These are phyloP conservation scores for Polytolypa hystricis DNA, from an alignment of 2,329 filamentous ascomycete genomes.

Conservation along the genomic window DNA sequence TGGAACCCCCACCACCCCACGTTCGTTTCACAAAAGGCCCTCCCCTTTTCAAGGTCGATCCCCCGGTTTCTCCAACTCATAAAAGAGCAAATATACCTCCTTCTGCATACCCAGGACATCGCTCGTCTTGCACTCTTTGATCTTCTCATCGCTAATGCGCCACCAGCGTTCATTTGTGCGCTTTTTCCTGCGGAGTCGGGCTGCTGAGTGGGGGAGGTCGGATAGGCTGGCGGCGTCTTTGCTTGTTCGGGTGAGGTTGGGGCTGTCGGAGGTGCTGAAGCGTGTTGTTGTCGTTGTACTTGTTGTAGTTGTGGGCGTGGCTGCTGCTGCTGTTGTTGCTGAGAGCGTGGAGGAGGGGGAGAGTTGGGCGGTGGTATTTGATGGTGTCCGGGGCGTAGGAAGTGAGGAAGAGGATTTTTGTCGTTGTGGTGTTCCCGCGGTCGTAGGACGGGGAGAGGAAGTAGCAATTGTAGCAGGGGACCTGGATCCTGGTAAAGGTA, in stretches of 20 bases:
- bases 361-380: conserved; percentile 1
- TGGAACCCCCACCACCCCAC: no score
- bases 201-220: not conserved
- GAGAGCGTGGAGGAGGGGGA: not conserved
- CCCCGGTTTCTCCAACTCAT: conserved; percentile 60
- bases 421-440: conserved; percentile 3
- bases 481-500: conserved; percentile 11
- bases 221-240: conserved; percentile 10
- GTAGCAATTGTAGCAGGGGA: conserved; percentile 2
- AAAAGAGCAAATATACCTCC: conserved; percentile 93
- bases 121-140: conserved; percentile 84
- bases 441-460: conserved; percentile 11
- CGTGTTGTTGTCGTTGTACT: conserved; percentile 7
- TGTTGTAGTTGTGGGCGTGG: not conserved
- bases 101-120: conserved; percentile 90
- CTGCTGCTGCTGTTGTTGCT: not conserved
- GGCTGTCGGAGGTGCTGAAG: conserved; percentile 17
- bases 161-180: conserved; percentile 73
- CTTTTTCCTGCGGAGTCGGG: conserved; percentile 37
- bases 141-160: conserved; percentile 94
- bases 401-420: not conserved
- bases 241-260: conserved; percentile 16
- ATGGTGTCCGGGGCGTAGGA: not conserved
- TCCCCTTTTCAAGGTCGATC: conserved; percentile 15
- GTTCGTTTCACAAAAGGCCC: not conserved